A percentile compares a stretch with the other conserved stretches of the same genome.
phyloP scores from a whole-genome alignment of 1,139 yeast genomes.

The Taphrina deformans region DNA sequence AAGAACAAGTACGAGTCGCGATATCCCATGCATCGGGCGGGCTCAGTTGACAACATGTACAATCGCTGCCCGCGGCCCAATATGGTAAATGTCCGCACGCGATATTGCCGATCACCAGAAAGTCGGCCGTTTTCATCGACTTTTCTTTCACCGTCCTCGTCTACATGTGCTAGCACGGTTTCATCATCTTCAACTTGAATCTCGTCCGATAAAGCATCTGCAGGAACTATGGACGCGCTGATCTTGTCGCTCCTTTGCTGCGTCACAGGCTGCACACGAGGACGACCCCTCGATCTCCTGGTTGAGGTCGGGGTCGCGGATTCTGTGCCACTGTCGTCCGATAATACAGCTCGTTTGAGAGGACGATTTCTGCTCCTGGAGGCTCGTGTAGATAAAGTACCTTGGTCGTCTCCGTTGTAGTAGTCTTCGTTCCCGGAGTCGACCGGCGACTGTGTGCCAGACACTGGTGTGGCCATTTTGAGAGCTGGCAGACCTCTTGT shows the following conservation, averaged over 20 bases:
- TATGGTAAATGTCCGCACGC: slow-evolving; percentile 79
- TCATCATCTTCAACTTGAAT: slow-evolving; percentile 72
- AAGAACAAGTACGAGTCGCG: slow-evolving; percentile 88
- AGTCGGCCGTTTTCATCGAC: slow-evolving; percentile 68
- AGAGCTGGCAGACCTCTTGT: too few species aligned
- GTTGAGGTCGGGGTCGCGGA: slow-evolving; percentile 39
- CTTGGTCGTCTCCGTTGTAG: background rate
- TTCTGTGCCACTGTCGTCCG: slow-evolving; percentile 19
- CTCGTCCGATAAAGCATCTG: slow-evolving; percentile 42
- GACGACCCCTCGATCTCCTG: slow-evolving; percentile 41
- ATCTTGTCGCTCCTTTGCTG: slow-evolving; percentile 1
- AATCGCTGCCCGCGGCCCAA: slow-evolving; percentile 69
- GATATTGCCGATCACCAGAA: slow-evolving; percentile 71
- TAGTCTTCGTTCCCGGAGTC: background rate
- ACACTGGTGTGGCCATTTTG: slow-evolving; percentile 9
- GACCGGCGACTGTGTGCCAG: slow-evolving; percentile 4
- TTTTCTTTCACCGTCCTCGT: slow-evolving; percentile 75
- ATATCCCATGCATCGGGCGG: slow-evolving; percentile 91
- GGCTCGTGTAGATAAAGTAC: background rate
- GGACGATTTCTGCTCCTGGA: slow-evolving; percentile 6
- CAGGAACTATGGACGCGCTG: slow-evolving; percentile 21
- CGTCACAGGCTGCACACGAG: slow-evolving; percentile 13
- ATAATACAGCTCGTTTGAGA: background rate
- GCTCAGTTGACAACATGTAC: slow-evolving; percentile 92
- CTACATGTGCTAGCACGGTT: slow-evolving; percentile 67